phyloP scores from a whole-genome alignment of 306 rosid species.

The Lathyrus aphaca region DNA sequence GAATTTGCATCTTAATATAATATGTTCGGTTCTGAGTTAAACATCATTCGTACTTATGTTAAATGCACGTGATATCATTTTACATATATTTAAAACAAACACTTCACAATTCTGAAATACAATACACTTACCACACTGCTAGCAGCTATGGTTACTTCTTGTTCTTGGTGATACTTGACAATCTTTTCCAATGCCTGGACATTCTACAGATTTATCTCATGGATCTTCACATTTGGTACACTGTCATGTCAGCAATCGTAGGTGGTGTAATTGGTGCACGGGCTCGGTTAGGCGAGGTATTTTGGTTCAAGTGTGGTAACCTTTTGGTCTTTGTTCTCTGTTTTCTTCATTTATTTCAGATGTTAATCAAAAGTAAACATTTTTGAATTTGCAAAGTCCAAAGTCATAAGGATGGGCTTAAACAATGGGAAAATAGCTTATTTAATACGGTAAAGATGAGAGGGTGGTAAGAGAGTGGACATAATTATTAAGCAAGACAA shows the following conservation, averaged over 20 bases:
- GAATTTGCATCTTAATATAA: not conserved
- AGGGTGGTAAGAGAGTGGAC: conserved; percentile 15
- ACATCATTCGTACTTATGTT: conserved; percentile 4
- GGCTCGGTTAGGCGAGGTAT: conserved; percentile 96
- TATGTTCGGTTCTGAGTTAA: not conserved
- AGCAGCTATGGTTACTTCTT: not conserved
- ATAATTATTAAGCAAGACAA: not conserved
- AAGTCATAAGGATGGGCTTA: conserved; percentile 11
- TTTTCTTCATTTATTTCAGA: conserved; percentile 8
- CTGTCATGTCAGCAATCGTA: conserved; percentile 82
- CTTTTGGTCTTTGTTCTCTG: not conserved
- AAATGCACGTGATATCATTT: conserved; percentile 3
- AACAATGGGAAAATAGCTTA: conserved; percentile 10
- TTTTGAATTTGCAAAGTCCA: conserved; percentile 2
- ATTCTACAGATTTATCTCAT: conserved; percentile 84
- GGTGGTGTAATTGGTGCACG: conserved; percentile 98
- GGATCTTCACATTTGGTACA: conserved; percentile 96
- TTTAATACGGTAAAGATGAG: not conserved
- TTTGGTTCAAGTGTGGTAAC: conserved; percentile 3
- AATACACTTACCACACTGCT: not conserved
- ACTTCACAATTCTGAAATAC: not conserved
- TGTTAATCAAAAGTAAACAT: conserved; percentile 2
- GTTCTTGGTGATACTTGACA: conserved; percentile 9
- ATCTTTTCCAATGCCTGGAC: conserved; percentile 40
- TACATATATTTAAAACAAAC: not conserved